Conservation (phyloP, 73 alveolate species). For the Stentor coeruleus region DNA sequence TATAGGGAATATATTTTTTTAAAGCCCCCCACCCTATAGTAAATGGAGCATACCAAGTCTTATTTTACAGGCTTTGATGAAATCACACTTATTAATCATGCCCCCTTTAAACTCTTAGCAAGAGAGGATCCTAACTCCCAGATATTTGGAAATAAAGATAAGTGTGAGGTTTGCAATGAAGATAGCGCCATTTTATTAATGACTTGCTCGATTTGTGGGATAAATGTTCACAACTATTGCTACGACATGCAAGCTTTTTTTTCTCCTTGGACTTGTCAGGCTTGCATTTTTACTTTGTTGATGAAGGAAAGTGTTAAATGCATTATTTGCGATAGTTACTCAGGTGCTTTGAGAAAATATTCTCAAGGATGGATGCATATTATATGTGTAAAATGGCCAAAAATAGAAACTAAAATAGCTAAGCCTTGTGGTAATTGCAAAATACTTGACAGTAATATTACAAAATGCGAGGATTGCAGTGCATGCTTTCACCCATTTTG, state of each 20-base stretch:
- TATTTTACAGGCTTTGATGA: no score
- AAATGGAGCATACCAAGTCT: no score
- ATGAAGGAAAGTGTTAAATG: neutral
- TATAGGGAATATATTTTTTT: no score
- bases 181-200: no score
- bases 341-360: neutral
- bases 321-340: neutral
- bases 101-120: no score
- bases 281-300: neutral
- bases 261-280: neutral
- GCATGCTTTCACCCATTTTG: neutral
- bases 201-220: neutral
- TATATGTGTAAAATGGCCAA: neutral
- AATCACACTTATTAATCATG: no score
- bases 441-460: neutral
- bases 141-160: no score
- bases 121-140: no score
- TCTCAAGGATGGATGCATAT: constrained; percentile 3
- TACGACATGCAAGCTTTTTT: neutral
- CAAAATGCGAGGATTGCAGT: neutral
- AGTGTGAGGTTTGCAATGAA: no score
- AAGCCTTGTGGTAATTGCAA: neutral
- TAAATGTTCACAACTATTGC: neutral
- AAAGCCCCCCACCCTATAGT: no score
- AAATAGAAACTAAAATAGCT: neutral